Base-by-base conservation (phyloP, 2,329 filamentous ascomycete genomes). In the Decorospora gaudefroyi region DNA sequence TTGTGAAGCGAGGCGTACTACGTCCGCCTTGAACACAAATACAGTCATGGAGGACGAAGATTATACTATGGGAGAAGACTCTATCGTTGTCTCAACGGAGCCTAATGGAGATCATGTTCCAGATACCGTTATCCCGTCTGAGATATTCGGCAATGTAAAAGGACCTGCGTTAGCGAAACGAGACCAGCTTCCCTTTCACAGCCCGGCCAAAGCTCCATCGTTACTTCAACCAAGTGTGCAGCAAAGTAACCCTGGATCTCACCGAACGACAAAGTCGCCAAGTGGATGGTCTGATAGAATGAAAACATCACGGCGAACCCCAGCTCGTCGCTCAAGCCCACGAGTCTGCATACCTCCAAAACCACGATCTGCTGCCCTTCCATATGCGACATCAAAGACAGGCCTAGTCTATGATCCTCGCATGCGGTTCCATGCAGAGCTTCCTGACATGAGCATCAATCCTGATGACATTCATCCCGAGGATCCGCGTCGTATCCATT, bases 341-440 rank as follows among this genome's bases (percentile, higher is more conserved):
- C 46, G 66, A 41, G 59, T 69, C 9, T 56, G 60, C 5, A 55
- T 68, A 42, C 55, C 64, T 2, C 65, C 64, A 12, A 55, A 58
- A 17, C 64, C 66, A 15, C 72, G 67, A 42, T 74, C 67, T 43
- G 39, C 59, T n/a, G 56, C 54, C 6, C 55, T 70, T 2, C 60
- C 61, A 4, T 64, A 67, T 32, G 55, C 62, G 16, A 62, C 65
- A 3, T 59, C 54, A 18, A 68, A 57, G 48, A 76, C 76, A 6
- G 76, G 76, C 0, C 62, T 78, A 2, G 74, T 78, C 55, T 99
- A 97, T 67, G 93, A 99, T 73, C 85, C 89, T 44, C 84, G 92
- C 21, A 99, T 99, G 93, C 90, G 93, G 49, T 87, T 95, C 49
- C 93, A 99, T 68, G 88, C 90, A 41, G 95, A 96, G 65, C 75